Conservation (phyloP, 1,139 yeast species). For the Geotrichum candidum region DNA sequence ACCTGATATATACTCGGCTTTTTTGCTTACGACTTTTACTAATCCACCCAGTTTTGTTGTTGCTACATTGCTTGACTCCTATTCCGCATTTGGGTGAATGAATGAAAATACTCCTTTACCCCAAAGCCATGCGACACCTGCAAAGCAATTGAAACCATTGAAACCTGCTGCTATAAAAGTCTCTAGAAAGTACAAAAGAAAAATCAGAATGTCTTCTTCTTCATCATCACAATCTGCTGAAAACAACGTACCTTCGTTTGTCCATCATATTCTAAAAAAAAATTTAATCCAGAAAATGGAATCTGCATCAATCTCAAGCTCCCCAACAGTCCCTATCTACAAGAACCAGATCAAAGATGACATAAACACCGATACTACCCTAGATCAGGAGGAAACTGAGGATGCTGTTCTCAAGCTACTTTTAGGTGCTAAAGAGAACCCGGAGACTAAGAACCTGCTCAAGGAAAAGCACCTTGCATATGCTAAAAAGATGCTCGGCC, state of each 20-base stretch:
- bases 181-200: constrained; percentile 4
- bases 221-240: not conserved
- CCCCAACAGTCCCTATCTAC: constrained; percentile 9
- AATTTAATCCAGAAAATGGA: constrained; percentile 6
- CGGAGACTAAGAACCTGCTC: constrained; percentile 27
- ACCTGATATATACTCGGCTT: not conserved
- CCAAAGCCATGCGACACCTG: not conserved
- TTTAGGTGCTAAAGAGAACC: constrained; percentile 14
- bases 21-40: not conserved
- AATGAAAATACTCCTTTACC: not conserved
- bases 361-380: constrained; percentile 24
- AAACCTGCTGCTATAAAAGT: constrained; percentile 12
- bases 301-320: not conserved
- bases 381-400: constrained; percentile 42
- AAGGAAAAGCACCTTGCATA: constrained; percentile 39
- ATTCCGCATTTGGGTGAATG: constrained; percentile 11
- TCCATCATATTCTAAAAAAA: constrained; percentile 6
- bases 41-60: not conserved
- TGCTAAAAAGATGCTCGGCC: constrained; percentile 39
- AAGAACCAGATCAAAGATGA: constrained; percentile 18
- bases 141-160: not conserved
- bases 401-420: constrained; percentile 34
- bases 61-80: not conserved
- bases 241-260: constrained; percentile 1
- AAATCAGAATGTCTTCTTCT: not conserved